These are phyloP conservation scores for Blepharisma stoltei DNA, from an alignment of 73 alveolate genomes.

Conservation along the genomic window DNA sequence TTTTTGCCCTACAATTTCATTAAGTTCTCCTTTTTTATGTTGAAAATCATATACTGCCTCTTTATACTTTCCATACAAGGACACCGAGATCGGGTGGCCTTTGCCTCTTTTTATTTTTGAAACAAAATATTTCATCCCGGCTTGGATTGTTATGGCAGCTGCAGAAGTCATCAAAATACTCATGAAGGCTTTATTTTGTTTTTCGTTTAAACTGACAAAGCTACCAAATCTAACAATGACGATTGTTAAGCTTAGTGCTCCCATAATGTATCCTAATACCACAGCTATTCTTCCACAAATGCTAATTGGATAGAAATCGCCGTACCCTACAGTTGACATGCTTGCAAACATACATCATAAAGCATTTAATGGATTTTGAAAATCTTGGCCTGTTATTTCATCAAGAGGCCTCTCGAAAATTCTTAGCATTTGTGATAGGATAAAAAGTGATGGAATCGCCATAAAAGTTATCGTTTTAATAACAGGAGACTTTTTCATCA, in stretches of 20 bases:
- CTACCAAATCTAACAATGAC: conserved; percentile 55
- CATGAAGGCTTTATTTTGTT: conserved; percentile 17
- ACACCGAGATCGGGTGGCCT: not conserved
- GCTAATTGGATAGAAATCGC: conserved; percentile 32
- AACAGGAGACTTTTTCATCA: conserved; percentile 2
- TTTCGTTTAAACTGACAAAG: not conserved
- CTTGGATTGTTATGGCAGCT: conserved; percentile 5
- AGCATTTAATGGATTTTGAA: not conserved
- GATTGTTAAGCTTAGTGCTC: conserved; percentile 59
- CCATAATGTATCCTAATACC: conserved; percentile 33
- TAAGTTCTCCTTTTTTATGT: too few relatives aligned
- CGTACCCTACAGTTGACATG: conserved; percentile 41
- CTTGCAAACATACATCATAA: conserved; percentile 35
- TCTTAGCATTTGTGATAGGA: not conserved
- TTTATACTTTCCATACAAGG: too few relatives aligned
- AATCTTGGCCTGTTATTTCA: not conserved
- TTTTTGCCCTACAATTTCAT: too few relatives aligned
- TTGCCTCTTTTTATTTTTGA: not conserved
- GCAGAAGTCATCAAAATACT: not conserved
- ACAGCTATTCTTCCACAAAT: conserved; percentile 31
- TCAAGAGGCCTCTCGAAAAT: conserved; percentile 13
- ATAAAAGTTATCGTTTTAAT: not conserved
- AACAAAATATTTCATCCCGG: conserved; percentile 1
- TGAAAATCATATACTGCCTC: too few relatives aligned
- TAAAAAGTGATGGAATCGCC: not conserved